Base-by-base conservation (phyloP, 1,284 basidiomycete genomes). In the Fomitopsis schrenkii region DNA sequence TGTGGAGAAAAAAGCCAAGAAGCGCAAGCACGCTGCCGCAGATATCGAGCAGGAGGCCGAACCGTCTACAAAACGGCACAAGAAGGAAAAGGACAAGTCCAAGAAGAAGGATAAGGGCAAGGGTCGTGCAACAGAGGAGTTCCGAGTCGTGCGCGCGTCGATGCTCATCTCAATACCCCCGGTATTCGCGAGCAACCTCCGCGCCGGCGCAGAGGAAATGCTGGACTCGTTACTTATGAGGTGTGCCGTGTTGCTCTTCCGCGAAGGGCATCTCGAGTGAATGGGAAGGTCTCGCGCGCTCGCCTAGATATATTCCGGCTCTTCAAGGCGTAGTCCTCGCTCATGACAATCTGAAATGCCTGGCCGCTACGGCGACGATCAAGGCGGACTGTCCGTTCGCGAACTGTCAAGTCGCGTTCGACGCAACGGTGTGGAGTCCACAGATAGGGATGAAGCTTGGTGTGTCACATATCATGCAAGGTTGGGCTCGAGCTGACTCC, bases 161-260 rank as follows among this genome's bases (percentile, higher is more conserved):
- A 81, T 95, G 66, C 77, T 83, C 22, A 76, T 97, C 41, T 89
- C 92, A n/a, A 82, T 97, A 22, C 85, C 95, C 26, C 95, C 95
- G 1, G 81, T 90, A 59, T 97, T 93, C 74, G 83, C 91, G 9
- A 83, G 77, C 55, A 84, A 90, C 75, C 84, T 87, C 52, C 78
- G 82, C 33, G 79, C 76, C 48, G 95, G 95, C 10, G 92, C 88
- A 14, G 84, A 89, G 68, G 94, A 98, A 75, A 88, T 94, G 82
- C 77, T 98, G 33, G 94, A 97, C 73, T 92, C 90, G 10, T 91
- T 96, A 89, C 78, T 97, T 28, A 97, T 97, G 95, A 85, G 93
- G 95, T 95, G 71, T 72, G 86, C 76, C 35, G 55, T 28, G 41
- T 53, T 45, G 28, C 19, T 42, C 54, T 17, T 56, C 41, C 42